Base-by-base conservation (phyloP, 2,329 filamentous ascomycete genomes). In the Aaosphaeria arxii region DNA sequence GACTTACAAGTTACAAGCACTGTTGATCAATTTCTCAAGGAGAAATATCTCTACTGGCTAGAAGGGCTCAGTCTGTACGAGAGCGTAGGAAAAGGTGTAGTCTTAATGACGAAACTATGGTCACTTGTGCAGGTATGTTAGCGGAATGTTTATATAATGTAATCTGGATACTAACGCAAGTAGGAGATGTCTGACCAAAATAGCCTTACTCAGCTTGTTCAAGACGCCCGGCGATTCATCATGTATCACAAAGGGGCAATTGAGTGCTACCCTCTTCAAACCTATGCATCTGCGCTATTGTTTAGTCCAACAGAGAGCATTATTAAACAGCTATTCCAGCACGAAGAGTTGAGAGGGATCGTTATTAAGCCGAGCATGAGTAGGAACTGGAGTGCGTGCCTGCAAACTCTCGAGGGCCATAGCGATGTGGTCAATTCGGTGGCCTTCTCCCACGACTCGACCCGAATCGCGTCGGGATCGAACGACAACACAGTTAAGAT, bases 221-320 rank as follows among this genome's bases (percentile, higher is more conserved):
- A 42, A 4, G 51, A 53, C 41, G 50, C 47, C 17, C 50, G 44
- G 30, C 50, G 50, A 44, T 61, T 61, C 42, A 51, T 58, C 42
- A 45, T 51, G 41, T 53, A 46, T 38, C 46, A 54, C 44, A 51
- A 45, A 30, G 6, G 35, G 29, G 42, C 44, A 30, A 55, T 59
- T 40, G 56, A 56, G 44, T 48, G 49, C 30, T 44, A 30, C 30
- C 54, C 56, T 42, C 51, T 59, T n/a, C 54, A 60, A 32, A 40
- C 47, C 49, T 59, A 59, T 43, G 36, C 36, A 13, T 58, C 56
- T 28, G 54, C 53, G 24, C 53, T 61, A 13, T 5, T 54, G 38
- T 56, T 52, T 31, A 52, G 48, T 45, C 53, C 48, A 42, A n/a
- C 31, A 11, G 13, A 41, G 13, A 54, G 53, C 33, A 11, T 52